These are phyloP conservation scores for Xylona heveae DNA, from an alignment of 495 filamentous ascomycete genomes.

Conservation along the genomic window DNA sequence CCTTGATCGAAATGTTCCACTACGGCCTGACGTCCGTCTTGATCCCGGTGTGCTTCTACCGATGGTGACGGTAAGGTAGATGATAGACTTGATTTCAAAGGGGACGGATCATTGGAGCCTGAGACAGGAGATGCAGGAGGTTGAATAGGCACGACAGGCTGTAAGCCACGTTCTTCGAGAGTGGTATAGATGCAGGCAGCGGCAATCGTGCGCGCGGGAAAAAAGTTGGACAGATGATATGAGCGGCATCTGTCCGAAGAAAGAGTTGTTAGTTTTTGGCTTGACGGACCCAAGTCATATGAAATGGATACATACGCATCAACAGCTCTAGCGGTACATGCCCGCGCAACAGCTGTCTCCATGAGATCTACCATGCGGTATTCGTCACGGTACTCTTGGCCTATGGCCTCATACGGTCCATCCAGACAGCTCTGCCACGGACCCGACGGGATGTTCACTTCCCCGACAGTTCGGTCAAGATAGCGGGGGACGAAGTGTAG, in stretches of 20 bases:
- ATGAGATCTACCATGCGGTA: conserved; percentile 16
- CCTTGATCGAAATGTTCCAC: too few species aligned
- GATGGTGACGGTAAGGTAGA: too few species aligned
- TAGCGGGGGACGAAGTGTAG: conserved; percentile 19
- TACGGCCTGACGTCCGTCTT: too few species aligned
- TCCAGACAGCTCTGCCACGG: conserved; percentile 12
- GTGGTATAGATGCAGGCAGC: conserved; percentile 16
- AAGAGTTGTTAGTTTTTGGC: conserved; percentile 1
- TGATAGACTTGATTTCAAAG: too few species aligned
- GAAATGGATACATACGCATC: conserved; percentile 10
- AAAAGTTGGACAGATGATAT: conserved; percentile 17
- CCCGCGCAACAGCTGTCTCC: conserved; percentile 16
- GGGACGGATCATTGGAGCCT: too few species aligned
- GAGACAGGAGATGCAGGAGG: too few species aligned
- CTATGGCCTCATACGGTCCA: conserved; percentile 12
- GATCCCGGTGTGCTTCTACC: too few species aligned
- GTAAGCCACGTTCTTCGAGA: conserved; percentile 12
- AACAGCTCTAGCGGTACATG: conserved; percentile 13
- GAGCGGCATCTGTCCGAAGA: conserved; percentile 9
- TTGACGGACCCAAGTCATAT: neutral
- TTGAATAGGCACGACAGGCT: too few species aligned
- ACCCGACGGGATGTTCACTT: conserved; percentile 9
- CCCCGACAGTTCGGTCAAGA: conserved; percentile 13
- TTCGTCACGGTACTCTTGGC: conserved; percentile 17
- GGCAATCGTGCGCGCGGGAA: conserved; percentile 18